Conservation (phyloP, 129 eudicot species). For the Escallonia herrerae region DNA sequence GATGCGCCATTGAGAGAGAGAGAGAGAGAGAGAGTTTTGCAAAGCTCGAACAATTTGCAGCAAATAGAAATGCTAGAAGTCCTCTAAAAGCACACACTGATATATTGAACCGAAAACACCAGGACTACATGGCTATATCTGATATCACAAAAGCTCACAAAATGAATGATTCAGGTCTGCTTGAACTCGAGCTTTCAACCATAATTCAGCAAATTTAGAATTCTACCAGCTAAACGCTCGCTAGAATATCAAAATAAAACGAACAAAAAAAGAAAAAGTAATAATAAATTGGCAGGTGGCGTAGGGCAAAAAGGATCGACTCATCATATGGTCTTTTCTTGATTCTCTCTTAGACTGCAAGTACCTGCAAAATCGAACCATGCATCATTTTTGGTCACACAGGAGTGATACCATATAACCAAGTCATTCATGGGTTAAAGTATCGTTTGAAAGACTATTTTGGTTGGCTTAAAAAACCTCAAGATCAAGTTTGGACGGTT, state of each 20-base stretch:
- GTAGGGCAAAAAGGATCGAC: conserved; percentile 35
- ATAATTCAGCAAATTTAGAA: conserved; percentile 24
- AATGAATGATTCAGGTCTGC: conserved; percentile 37
- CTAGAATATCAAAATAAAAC: conserved; percentile 12
- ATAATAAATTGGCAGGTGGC: not conserved
- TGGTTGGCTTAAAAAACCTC: too few relatives aligned
- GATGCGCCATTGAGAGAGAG: too few relatives aligned
- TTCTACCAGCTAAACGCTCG: conserved; percentile 18
- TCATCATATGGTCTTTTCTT: conserved; percentile 23
- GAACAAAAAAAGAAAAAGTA: conserved; percentile 9
- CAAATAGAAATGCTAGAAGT: not conserved
- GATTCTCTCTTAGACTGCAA: conserved; percentile 41
- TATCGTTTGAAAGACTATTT: too few relatives aligned
- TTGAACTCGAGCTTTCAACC: conserved; percentile 41
- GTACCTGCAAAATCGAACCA: conserved; percentile 37
- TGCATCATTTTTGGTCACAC: not conserved
- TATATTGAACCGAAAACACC: conserved; percentile 29
- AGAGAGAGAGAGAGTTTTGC: not conserved
- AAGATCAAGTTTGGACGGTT: too few relatives aligned
- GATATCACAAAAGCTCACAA: conserved; percentile 31
- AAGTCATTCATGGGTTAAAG: too few relatives aligned
- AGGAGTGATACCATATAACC: too few relatives aligned
- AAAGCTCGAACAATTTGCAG: not conserved
- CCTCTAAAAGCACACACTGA: conserved; percentile 18
- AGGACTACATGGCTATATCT: conserved; percentile 28